These are phyloP conservation scores for Petasospora fabianii DNA, from an alignment of 1,139 yeast genomes.

Conservation along the genomic window DNA sequence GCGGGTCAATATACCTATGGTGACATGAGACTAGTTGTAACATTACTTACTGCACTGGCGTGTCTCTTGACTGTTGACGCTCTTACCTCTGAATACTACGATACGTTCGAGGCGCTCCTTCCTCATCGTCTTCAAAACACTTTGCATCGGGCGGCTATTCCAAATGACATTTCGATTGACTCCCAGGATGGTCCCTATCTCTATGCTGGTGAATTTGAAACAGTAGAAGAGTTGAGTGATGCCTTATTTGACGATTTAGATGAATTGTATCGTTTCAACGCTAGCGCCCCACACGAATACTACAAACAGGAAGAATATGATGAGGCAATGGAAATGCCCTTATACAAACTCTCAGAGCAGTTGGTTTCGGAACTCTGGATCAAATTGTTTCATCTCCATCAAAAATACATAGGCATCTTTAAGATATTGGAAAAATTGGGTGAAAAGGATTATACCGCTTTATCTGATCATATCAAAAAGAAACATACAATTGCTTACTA, in stretches of 20 bases:
- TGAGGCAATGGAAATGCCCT: constrained; percentile 7
- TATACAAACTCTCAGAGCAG: constrained; percentile 11
- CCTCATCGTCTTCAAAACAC: neutral
- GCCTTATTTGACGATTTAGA: constrained; percentile 13
- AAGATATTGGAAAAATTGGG: constrained; percentile 12
- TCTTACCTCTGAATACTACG: constrained; percentile 2
- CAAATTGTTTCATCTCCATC: constrained; percentile 5
- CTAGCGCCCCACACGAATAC: constrained; percentile 4
- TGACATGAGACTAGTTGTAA: neutral
- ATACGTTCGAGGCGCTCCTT: constrained; percentile 1
- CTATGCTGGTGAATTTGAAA: constrained; percentile 13
- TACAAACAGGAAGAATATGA: constrained; percentile 7
- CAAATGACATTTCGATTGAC: neutral
- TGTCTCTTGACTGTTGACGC: neutral
- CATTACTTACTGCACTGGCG: neutral
- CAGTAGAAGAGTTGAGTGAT: constrained; percentile 10
- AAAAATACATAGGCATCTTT: constrained; percentile 8
- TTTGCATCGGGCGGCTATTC: constrained; percentile 6
- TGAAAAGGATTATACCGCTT: constrained; percentile 12
- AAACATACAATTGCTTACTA: neutral
- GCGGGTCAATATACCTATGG: too few species aligned
- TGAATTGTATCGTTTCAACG: constrained; percentile 9
- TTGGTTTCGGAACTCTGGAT: constrained; percentile 11
- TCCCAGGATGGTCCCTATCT: constrained; percentile 4
- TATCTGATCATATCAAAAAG: constrained; percentile 5